These are phyloP conservation scores for Kuraishia molischiana DNA, from an alignment of 805 yeast genomes.

Conservation along the genomic window DNA sequence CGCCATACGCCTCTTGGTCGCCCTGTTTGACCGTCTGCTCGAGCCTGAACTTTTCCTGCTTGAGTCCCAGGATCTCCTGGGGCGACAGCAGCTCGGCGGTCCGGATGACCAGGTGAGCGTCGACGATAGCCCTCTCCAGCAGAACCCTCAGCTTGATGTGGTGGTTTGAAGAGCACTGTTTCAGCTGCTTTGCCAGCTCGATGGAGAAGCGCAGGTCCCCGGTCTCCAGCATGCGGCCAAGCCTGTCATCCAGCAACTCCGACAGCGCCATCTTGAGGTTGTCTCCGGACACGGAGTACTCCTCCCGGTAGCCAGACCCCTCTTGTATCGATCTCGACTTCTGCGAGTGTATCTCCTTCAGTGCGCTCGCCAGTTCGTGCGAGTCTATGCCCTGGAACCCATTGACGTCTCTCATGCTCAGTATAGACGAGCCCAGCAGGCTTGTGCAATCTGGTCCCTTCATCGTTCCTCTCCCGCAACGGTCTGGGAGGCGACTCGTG, in stretches of 20 bases:
- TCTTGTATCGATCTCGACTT: background rate
- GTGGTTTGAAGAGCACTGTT: background rate
- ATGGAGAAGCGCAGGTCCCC: background rate
- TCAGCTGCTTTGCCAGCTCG: background rate
- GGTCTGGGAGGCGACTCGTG: no score
- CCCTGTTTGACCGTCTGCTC: constrained; percentile 6
- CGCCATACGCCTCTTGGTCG: constrained; percentile 5
- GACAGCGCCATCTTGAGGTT: background rate
- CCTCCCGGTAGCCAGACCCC: background rate
- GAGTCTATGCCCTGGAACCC: background rate
- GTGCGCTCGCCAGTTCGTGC: background rate
- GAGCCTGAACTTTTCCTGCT: constrained; percentile 3
- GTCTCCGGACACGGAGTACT: background rate
- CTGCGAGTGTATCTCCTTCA: background rate
- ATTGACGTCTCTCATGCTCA: background rate
- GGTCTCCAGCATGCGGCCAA: background rate
- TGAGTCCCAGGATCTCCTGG: constrained; percentile 7
- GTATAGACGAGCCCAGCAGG: background rate
- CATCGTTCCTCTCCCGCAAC: no score
- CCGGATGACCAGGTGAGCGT: constrained; percentile 2
- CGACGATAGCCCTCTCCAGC: constrained; percentile 9
- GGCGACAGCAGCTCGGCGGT: constrained; percentile 4
- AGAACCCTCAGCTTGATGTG: constrained; percentile 7
- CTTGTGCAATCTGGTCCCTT: background rate
- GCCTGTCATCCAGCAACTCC: background rate